Conservation (phyloP, 768 basidiomycete genomes). For the Thelephora aurantiotincta region DNA sequence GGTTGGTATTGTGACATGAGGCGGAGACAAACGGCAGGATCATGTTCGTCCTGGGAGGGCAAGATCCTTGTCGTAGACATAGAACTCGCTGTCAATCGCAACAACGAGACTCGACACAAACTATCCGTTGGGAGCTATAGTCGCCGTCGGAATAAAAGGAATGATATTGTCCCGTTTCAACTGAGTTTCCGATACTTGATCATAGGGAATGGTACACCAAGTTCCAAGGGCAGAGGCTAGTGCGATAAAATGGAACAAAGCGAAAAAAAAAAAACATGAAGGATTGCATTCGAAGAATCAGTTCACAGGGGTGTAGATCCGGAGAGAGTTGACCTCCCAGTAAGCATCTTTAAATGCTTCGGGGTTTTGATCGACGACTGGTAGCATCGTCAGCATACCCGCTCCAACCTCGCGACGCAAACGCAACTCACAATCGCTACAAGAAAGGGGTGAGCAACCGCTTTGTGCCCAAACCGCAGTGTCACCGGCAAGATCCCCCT, state of each 20-base stretch:
- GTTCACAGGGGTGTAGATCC: conserved; percentile 31
- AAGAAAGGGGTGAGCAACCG: conserved; percentile 26
- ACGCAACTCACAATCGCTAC: conserved; percentile 30
- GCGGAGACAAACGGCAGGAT: conserved; percentile 29
- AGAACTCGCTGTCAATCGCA: conserved; percentile 38
- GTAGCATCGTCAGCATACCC: neutral
- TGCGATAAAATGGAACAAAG: too few relatives aligned
- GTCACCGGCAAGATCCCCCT: conserved; percentile 43
- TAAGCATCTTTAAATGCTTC: conserved; percentile 44
- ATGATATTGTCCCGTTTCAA: too few relatives aligned
- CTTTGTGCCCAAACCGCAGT: conserved; percentile 20
- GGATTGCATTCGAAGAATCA: too few relatives aligned
- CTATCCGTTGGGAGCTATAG: too few relatives aligned
- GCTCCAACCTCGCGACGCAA: neutral
- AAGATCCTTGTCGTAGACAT: conserved; percentile 74
- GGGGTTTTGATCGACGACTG: conserved; percentile 50
- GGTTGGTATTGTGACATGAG: conserved; percentile 67
- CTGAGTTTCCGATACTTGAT: too few relatives aligned
- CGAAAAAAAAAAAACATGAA: too few relatives aligned
- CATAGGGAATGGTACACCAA: too few relatives aligned
- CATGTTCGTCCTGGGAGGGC: conserved; percentile 54
- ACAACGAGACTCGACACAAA: conserved; percentile 20
- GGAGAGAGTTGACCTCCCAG: conserved; percentile 53
- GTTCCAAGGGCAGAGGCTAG: too few relatives aligned
- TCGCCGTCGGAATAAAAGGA: too few relatives aligned